Evolutionary conservation across 768 basidiomycete genomes (phyloP), one percentile per base, ranked within the genome.

Genomic region (Hygrophorus pudorinus): DNA sequence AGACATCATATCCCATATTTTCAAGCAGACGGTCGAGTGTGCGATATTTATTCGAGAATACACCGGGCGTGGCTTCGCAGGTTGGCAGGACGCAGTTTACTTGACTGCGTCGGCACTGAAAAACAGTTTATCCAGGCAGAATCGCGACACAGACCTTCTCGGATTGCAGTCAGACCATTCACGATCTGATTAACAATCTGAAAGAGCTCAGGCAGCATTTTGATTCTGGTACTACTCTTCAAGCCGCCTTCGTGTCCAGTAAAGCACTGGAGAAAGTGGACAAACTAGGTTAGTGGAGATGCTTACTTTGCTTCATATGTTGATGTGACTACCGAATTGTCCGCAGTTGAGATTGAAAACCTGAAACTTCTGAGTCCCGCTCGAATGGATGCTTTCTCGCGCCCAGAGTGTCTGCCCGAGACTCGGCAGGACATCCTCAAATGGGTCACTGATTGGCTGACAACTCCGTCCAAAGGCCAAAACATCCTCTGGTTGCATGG

Each of bases 21-120:
- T 60, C 1, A 51, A 54, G 6, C 65, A 65, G 38, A 65, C 64
- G 0, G 53, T 63, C 5, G 65, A 66, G 51, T 65, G 64, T 24
- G 57, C 48, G 12, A 53, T 66, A 43, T 65, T 65, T 42, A 50
- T 65, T 39, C 64, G 55, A 5, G 65, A 65, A 42, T 65, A 59
- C 34, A 56, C 53, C 40, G 62, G 62, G 0, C 49, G 57, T 40
- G 62, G 65, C 6, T 65, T 66, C 34, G 53, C 53, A 49, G 47
- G 65, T 66, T 31, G 4, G 43, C 18, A 13, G 48, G n/a, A 38
- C 18, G 33, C 5, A 6, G 41, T n/a, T 43, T 12, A 2, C 2
- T 5, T 2, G 24, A 4, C 5, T 24, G 24, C 21, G 10, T 17
- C 18, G 7, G n/a, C 5, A 13, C 38, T 45, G 36, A n/a, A n/a